These are phyloP conservation scores for Xylaria sp. DNA, from an alignment of 2,329 filamentous ascomycete genomes.

Conservation along the genomic window DNA sequence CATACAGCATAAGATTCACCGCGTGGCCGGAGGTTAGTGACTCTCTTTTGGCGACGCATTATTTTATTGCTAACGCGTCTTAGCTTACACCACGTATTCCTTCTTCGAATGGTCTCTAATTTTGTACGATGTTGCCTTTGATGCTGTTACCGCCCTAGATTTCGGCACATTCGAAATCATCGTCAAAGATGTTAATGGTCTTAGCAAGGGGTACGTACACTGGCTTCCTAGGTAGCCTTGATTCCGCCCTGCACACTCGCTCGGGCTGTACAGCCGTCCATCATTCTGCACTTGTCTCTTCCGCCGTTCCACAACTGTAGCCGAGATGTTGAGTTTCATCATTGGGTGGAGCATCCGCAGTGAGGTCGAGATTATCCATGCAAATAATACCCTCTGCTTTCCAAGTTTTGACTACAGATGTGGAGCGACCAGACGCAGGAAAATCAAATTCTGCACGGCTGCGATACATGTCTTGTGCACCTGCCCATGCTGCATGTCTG, in stretches of 20 bases:
- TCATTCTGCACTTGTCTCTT: constrained; percentile 19
- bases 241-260: constrained; percentile 48
- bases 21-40: constrained; percentile 84
- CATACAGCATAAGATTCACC: constrained; percentile 98
- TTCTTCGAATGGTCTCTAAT: constrained; percentile 99
- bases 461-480: constrained; percentile 7
- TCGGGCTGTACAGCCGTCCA: constrained; percentile 37
- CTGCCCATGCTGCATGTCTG: constrained; percentile 1
- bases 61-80: constrained; percentile 29
- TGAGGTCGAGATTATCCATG: not conserved
- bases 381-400: not conserved
- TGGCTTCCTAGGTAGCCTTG: constrained; percentile 85
- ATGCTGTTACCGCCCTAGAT: constrained; percentile 92
- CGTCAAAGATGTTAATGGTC: constrained; percentile 86
- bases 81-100: constrained; percentile 96
- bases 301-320: not conserved
- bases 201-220: constrained; percentile 98
- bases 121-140: constrained; percentile 94
- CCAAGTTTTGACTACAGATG: not conserved
- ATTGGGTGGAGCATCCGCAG: not conserved
- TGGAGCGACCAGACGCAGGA: not conserved
- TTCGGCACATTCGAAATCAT: constrained; percentile 89
- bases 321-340: not conserved
- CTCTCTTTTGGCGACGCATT: too few relatives aligned
- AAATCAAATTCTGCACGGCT: constrained; percentile 1